Evolutionary conservation across 495 filamentous ascomycete species (phyloP).

Genomic region (Chaetomium cochliodes): DNA sequence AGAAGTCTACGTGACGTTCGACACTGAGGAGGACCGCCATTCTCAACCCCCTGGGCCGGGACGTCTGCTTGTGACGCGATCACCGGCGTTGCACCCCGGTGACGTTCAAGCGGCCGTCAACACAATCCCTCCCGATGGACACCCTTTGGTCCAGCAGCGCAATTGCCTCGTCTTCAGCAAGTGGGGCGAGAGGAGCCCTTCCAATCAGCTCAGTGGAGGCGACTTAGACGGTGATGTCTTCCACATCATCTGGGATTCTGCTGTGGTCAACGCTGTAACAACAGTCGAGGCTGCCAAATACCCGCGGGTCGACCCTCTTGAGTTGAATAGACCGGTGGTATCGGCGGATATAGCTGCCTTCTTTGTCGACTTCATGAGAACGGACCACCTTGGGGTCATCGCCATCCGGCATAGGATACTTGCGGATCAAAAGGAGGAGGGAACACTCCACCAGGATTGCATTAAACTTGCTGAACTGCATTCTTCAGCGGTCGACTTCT

Average conservation of each 20-base stretch:
- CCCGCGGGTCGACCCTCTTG: conserved; percentile 50
- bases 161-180: conserved; percentile 81
- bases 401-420: conserved; percentile 64
- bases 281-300: conserved; percentile 65
- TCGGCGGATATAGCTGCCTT: conserved; percentile 68
- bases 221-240: conserved; percentile 83
- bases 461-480: conserved; percentile 64
- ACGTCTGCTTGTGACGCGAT: conserved; percentile 60
- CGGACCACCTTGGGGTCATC: conserved; percentile 69
- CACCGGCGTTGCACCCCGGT: conserved; percentile 75
- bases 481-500: conserved; percentile 79
- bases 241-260: conserved; percentile 66
- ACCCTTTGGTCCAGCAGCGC: conserved; percentile 56
- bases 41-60: conserved; percentile 25
- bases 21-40: conserved; percentile 31
- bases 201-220: conserved; percentile 75
- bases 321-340: conserved; percentile 56
- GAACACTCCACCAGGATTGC: conserved; percentile 59
- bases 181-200: conserved; percentile 63
- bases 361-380: conserved; percentile 77
- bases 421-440: conserved; percentile 58
- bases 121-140: conserved; percentile 52
- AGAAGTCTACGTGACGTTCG: conserved; percentile 60
- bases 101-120: conserved; percentile 66
- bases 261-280: conserved; percentile 37